A percentile compares a stretch with the other conserved stretches of the same genome.
Evolutionary conservation across 2,329 filamentous ascomycete species (phyloP).

Genomic region (Biscogniauxia sp.): DNA sequence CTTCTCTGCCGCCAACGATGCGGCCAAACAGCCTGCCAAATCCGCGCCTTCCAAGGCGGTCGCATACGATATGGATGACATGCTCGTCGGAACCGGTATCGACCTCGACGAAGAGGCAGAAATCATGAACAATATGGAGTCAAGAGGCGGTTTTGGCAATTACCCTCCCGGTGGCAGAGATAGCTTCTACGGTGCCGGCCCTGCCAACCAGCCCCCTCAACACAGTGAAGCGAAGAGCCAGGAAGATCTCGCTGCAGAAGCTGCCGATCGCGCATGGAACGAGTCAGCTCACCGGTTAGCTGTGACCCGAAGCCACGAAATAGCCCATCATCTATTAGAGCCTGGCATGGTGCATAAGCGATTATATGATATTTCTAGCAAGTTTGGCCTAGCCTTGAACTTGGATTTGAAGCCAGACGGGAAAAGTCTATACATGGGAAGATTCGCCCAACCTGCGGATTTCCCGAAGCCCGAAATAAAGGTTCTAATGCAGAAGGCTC

Average conservation of each 20-base stretch:
- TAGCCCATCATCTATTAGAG: conserved; percentile 71
- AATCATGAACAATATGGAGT: conserved; percentile 65
- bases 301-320: conserved; percentile 62
- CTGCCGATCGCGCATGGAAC: conserved; percentile 63
- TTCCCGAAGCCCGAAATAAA: conserved; percentile 52
- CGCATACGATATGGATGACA: conserved; percentile 77
- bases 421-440: conserved; percentile 42
- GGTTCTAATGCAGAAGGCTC: conserved; percentile 54
- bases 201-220: conserved; percentile 62
- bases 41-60: conserved; percentile 60
- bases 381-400: conserved; percentile 56
- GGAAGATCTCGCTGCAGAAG: conserved; percentile 63
- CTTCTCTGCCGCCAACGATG: conserved; percentile 27
- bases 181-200: conserved; percentile 63
- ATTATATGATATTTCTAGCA: conserved; percentile 56
- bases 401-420: conserved; percentile 48
- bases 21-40: conserved; percentile 55
- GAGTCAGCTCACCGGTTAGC: conserved; percentile 62
- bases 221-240: conserved; percentile 47
- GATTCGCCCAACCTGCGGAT: conserved; percentile 48
- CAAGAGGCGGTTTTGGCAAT: conserved; percentile 52
- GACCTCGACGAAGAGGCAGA: conserved; percentile 86
- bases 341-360: conserved; percentile 60
- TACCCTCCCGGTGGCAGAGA: conserved; percentile 54
- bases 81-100: conserved; percentile 79